phyloP scores from a whole-genome alignment of 345 rosid genomes.

The Cardiospermum halicacabum region DNA sequence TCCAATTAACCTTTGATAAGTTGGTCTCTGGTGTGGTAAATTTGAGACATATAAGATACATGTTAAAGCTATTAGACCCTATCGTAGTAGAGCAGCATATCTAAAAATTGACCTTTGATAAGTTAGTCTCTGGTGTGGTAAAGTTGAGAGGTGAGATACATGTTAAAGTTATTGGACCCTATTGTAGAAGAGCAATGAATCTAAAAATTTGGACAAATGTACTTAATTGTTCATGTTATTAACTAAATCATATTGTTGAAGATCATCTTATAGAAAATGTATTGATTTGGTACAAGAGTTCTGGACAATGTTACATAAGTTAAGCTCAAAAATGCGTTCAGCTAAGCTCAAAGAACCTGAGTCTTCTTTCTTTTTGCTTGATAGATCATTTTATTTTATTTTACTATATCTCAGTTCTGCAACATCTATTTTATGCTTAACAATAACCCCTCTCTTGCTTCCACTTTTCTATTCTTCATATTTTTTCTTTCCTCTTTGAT shows the following conservation, averaged over 20 bases:
- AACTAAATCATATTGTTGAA: not conserved
- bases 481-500: not conserved
- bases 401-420: not conserved
- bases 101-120: slow-evolving; percentile 1
- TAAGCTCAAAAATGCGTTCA: not conserved
- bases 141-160: not conserved
- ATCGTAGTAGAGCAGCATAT: not conserved
- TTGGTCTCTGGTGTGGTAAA: not conserved
- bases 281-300: not conserved
- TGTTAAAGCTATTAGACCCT: not conserved
- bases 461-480: not conserved
- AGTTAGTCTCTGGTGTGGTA: slow-evolving; percentile 2
- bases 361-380: not conserved
- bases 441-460: not conserved
- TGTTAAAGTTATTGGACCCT: not conserved
- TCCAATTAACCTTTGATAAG: not conserved
- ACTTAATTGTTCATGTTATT: not conserved
- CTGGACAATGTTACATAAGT: not conserved
- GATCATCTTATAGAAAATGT: not conserved
- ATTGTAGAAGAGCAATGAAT: not conserved
- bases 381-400: not conserved
- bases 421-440: not conserved
- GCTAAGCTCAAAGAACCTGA: not conserved
- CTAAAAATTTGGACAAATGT: not conserved
- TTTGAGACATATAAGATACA: not conserved